These are phyloP conservation scores for Simplicillium aogashimaense DNA, from an alignment of 2,329 filamentous ascomycete genomes.

Conservation along the genomic window DNA sequence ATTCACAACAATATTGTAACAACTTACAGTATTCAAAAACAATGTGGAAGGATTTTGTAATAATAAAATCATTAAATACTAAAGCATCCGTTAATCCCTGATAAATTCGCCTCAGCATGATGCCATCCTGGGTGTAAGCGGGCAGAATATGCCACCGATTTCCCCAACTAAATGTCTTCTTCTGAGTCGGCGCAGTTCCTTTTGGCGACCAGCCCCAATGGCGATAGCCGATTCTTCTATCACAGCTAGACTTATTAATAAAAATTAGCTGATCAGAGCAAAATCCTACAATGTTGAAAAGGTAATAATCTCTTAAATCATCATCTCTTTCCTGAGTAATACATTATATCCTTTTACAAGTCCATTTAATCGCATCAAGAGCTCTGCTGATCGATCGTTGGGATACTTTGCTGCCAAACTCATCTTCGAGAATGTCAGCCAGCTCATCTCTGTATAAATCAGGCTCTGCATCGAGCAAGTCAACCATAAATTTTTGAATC, in stretches of 20 bases:
- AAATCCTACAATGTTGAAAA: slow-evolving; percentile 19
- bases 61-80: slow-evolving; percentile 19
- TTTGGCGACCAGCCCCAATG: slow-evolving; percentile 21
- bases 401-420: slow-evolving; percentile 3
- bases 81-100: slow-evolving; percentile 16
- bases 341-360: slow-evolving; percentile 17
- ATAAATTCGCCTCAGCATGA: slow-evolving; percentile 16
- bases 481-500: slow-evolving; percentile 14
- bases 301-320: slow-evolving; percentile 22
- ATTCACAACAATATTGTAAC: slow-evolving; percentile 18
- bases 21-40: too few relatives aligned
- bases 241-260: slow-evolving; percentile 23
- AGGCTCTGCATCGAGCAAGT: slow-evolving; percentile 14
- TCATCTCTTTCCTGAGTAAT: slow-evolving; percentile 20
- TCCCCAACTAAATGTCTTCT: slow-evolving; percentile 12
- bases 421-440: slow-evolving; percentile 10
- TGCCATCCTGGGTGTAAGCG: slow-evolving; percentile 16
- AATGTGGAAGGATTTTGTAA: too few relatives aligned
- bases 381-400: slow-evolving; percentile 12
- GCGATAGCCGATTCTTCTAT: slow-evolving; percentile 20
- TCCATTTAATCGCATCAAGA: slow-evolving; percentile 15
- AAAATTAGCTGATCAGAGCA: slow-evolving; percentile 22
- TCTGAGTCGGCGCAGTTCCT: slow-evolving; percentile 14
- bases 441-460: slow-evolving; percentile 15
- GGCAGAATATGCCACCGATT: slow-evolving; percentile 14